Conservation (phyloP, 257 asterid genomes). For the Henckelia pumila region DNA sequence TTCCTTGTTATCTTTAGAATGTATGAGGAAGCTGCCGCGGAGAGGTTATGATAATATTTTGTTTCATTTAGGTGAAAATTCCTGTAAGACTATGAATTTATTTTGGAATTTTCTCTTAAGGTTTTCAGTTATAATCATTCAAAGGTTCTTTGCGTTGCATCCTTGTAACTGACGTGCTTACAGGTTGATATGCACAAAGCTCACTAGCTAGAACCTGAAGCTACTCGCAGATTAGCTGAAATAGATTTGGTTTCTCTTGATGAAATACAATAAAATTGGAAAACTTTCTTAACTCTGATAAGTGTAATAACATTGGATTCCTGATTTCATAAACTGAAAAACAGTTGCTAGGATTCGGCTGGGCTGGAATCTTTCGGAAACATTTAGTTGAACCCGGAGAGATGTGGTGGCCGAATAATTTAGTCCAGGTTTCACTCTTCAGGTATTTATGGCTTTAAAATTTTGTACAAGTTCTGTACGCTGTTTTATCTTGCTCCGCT, state of each 20-base stretch:
- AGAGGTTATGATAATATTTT: too few relatives aligned
- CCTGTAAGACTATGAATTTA: not conserved
- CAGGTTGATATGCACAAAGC: not conserved
- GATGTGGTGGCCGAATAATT: constrained; percentile 64
- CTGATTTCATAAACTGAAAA: not conserved
- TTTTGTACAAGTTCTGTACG: not conserved
- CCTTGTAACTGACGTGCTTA: not conserved
- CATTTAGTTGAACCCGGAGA: constrained; percentile 50
- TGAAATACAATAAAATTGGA: not conserved
- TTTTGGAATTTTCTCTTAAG: not conserved
- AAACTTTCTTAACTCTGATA: not conserved
- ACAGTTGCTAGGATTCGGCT: constrained; percentile 55
- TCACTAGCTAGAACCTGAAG: not conserved
- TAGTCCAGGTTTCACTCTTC: constrained; percentile 62
- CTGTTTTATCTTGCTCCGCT: not conserved
- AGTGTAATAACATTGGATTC: not conserved
- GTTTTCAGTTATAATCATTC: not conserved
- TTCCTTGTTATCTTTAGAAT: too few relatives aligned
- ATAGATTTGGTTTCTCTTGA: not conserved
- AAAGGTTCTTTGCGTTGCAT: not conserved
- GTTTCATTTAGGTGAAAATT: not conserved
- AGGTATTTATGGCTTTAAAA: constrained; percentile 23
- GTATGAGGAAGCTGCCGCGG: not conserved
- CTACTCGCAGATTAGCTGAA: constrained; percentile 26
- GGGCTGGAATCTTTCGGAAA: constrained; percentile 60